Evolutionary conservation across 192 early-diverging fungal genomes (phyloP), one percentile per base, ranked within the genome.

Genomic region (Podila horticola): DNA sequence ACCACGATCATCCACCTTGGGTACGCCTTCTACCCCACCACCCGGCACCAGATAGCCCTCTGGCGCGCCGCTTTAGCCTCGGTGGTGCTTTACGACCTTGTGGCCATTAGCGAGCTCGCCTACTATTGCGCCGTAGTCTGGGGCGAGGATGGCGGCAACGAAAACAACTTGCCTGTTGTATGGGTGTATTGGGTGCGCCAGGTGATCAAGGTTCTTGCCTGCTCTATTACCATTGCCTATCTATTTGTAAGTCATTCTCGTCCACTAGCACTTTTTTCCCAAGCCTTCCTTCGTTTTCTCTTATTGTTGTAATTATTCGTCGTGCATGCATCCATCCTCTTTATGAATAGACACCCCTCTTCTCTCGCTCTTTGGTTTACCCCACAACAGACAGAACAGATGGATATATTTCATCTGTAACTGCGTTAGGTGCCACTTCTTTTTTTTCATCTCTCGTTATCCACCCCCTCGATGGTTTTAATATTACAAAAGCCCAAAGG

Each of bases 151-250:
- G 57, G 7, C 58, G 26, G 3, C 5, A 38, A 2, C 62, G 61
- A 33, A 4, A 28, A 9, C 36, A n/a, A 3, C 59, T 49, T 62
- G 1, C 77, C 77, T 4, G 65, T 69, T 10, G 36, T 69, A 31
- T 68, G 71, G 71, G 68, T 81, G 57, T 81, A 81, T 66, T 81
- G 77, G 77, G 61, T 73, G 12, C 36, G 77, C 29, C 77, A 81
- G 38, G 20, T 81, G 38, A 57, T 66, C 62, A 81, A 81, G 26
- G 62, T 73, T 13, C 62, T 73, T 5, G 67, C 77, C n/a, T 81
- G 61, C 61, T 55, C 58, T 7, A 67, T 81, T 13, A 81, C 77
- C 52, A 71, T 81, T 30, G 67, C 71, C 26, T 81, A 81, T 60
- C 77, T 81, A 17, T 81, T 81, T 66, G 77, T 81, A 81, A 81